Evolutionary conservation across 768 basidiomycete species (phyloP), one percentile per base, ranked within the genome.

Genomic region (Psilocybe cubensis): DNA sequence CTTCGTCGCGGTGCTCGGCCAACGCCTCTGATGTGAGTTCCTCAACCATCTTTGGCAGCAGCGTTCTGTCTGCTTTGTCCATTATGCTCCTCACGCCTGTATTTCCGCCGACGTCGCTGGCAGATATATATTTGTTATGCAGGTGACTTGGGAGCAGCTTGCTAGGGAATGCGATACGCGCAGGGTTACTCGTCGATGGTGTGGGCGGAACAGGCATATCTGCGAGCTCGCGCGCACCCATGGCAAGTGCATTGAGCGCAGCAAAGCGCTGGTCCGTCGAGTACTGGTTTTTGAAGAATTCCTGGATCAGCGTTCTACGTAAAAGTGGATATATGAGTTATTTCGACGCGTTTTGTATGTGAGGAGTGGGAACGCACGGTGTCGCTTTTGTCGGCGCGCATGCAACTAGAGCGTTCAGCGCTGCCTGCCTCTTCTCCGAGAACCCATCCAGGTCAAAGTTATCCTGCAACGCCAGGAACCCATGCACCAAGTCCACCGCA

Each of bases 221-320:
- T 62, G 76, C 91, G 5, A 97, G 76, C 69, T 98, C 96, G 56
- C 92, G 79, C 6, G 93, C 92, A 5, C 93, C 93, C 29, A 95
- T 72, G 0, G 92, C 93, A 10, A 99, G 76, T 1, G 94, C 89
- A 59, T 91, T 94, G 20, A 98, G 79, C 62, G 95, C 93, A 9
- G 85, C 83, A 59, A 84, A 91, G 7, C 96, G 88, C 64, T 98
- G 95, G 27, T 87, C 82, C 17, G 85, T 83, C 0, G 97, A 96
- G 71, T 96, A 97, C 61, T 96, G 93, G 46, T 90, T 91, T 63
- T 88, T 88, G 77, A 98, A 99, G 72, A 94, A 96, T 66, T 97
- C 92, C 68, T 96, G 94, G 51, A 93, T 87, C 9, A 98, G 76
- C 29, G 84, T 81, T 3, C 96, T 97, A 66, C 9, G n/a, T n/a